Evolutionary conservation across 257 asterid species (phyloP), one percentile per base, ranked within the genome.

Genomic region (Przewalskia tangutica): DNA sequence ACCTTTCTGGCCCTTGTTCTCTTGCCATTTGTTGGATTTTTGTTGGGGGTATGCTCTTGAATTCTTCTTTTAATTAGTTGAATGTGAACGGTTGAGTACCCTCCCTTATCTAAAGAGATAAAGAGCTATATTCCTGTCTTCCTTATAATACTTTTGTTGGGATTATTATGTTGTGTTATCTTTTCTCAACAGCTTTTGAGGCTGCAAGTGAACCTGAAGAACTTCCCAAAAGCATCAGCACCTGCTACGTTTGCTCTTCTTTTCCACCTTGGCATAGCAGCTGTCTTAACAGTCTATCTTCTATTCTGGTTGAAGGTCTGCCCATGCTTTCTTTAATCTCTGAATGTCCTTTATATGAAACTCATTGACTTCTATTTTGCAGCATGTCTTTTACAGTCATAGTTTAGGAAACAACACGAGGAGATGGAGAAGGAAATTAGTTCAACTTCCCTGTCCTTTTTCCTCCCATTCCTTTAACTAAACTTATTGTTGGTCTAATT

Each of bases 281-380:
- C 98, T 58, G 93, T 96, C 84, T 90, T 96, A 71, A 50, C 88
- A 62, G 94, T 96, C 81, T 94, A 94, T 89, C 84, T 90, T 48
- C 75, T 90, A 83, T 96, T 96, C 88, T 96, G 99, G 98, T 80
- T 93, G 85, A 93, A 94, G 98, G 99, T 96, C 12, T 62, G 91
- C 44, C 20, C 40, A 71, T 84, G 59, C 82, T 86, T 53, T 86
- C 79, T 81, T 10, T 40, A 3, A 36, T 80, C 4, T 23, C 77
- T 67, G 8, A 54, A 23, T 80, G 20, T 40, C 73, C 44, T 46
- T 11, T 42, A 14, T 62, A 70, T 71, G 79, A 46, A 70, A 71
- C 20, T 71, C 40, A 8, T 71, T 59, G 54, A 71, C 59, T 71
- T 73, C 60, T 6, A 13, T 73, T 73, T 73, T 13, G 7, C 79